Conservation (phyloP, 2,329 filamentous ascomycete species). For the Trichoderma hamatum region DNA sequence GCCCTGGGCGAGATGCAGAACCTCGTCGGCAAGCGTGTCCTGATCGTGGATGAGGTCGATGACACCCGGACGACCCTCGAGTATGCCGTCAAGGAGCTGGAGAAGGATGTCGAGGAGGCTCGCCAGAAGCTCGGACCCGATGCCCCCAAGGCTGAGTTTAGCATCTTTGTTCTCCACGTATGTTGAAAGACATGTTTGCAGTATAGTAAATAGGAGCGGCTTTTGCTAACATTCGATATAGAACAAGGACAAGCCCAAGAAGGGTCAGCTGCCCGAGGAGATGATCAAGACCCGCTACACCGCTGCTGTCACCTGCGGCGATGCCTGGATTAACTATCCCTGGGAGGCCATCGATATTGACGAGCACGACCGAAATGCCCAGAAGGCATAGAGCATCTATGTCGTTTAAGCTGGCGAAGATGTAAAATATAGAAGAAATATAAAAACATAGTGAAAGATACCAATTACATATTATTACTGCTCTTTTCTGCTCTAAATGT, state of each 20-base stretch:
- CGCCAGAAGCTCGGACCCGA: conserved; percentile 70
- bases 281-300: conserved; percentile 79
- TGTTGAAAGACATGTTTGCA: conserved; percentile 35
- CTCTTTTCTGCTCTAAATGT: neutral
- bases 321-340: conserved; percentile 98
- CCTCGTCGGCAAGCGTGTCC: conserved; percentile 84
- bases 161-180: conserved; percentile 93
- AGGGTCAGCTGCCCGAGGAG: conserved; percentile 77
- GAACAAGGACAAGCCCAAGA: conserved; percentile 98
- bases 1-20: conserved; percentile 82
- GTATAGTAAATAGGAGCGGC: neutral
- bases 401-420: neutral
- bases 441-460: conserved; percentile 13
- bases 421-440: conserved; percentile 16
- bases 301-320: conserved; percentile 84
- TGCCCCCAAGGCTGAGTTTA: conserved; percentile 76
- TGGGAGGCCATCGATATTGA: conserved; percentile 97
- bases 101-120: conserved; percentile 90
- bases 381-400: conserved; percentile 29
- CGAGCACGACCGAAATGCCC: conserved; percentile 78
- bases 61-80: conserved; percentile 93
- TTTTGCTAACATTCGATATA: conserved; percentile 39
- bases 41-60: conserved; percentile 95
- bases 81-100: conserved; percentile 87
- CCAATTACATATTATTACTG: neutral